Evolutionary conservation across 192 early-diverging fungal species (phyloP), one percentile per base, ranked within the genome.

Genomic region (Lobosporangium transversale): DNA sequence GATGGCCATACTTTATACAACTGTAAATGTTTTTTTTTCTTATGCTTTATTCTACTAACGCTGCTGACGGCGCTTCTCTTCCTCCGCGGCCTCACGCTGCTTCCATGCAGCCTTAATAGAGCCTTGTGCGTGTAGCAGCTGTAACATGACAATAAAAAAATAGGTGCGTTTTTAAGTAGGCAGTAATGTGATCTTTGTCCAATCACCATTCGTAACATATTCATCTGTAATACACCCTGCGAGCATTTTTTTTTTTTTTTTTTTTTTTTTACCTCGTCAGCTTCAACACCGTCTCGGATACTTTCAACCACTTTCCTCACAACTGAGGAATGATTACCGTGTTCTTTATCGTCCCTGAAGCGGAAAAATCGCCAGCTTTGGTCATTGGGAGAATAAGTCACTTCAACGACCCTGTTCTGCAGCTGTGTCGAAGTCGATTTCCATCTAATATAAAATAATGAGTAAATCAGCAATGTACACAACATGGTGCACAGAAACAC

Each of bases 331-430:
- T 94, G 88, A 69, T 97, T 95, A 6, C 82, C 90, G 30, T 88
- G 81, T 0, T 62, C 61, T 70, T 97, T 97, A 79, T 97, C 95
- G 27, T 93, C 85, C 35, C 94, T 88, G 68, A 90, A 90, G 23
- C 90, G 81, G 87, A 92, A 81, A 58, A 94, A 93, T 35, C 85
- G 61, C 93, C 93, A 95, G 70, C 53, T 33, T 50, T 79, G 3
- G 66, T 83, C 45, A 66, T 58, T 52, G 0, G 86, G 82, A 33
- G 93, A 86, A 63, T 83, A 89, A 40, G 78, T 79, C 23, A 79
- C 86, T 64, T 95, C 93, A 21, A 88, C 83, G 24, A 95, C 82
- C 17, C 84, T 79, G 20, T 86, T 84, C 12, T 92, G 78, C 3
- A 90, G 55, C 1, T 32, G 48, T 12, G 36, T 70, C 9, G 62